Evolutionary conservation across 192 early-diverging fungal species (phyloP), one percentile per base, ranked within the genome.

Genomic region (Coemansia sp.): DNA sequence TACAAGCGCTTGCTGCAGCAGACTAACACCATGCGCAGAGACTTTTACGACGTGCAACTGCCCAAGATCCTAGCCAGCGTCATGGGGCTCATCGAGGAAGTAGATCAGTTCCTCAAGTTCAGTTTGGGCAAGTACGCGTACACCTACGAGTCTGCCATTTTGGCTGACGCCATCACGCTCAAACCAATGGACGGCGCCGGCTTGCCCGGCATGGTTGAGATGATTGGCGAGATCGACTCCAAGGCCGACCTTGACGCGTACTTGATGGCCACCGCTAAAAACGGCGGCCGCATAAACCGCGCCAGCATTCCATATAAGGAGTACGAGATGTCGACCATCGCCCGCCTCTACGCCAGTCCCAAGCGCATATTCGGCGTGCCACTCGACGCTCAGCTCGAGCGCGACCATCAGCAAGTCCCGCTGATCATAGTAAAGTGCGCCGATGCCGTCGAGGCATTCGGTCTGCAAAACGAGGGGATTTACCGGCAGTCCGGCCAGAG

Each of bases 401-500:
- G 94, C 53, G 94, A 96, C 62, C 74, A 81, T 32, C 66, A 84
- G 14, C 88, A 87, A 36, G 80, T 96, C 14, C 97, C 97, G 14
- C 59, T 85, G 24, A 87, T 98, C 43, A 83, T 99, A 2, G 71
- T 75, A 32, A 93, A 93, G 47, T 96, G 92, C 59, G 88, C 93
- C 4, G 83, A 92, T 42, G 89, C 89, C 15, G 87, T 99, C 29
- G 97, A 99, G 76, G 69, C 77, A n/a, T 85, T 86, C 64, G 90
- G 91, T 0, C 62, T 94, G 47, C 82, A 89, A 25, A 89, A 85
- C n/a, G 84, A 89, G 19, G 96, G 97, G 6, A 86, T 99, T 9
- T 99, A 99, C 74, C 89, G 97, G 11, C 71, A 95, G 8, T 94
- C 94, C 5, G 97, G 95, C 12, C 87, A 90, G 17, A 91, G 79